phyloP scores from a whole-genome alignment of 164 flowering plant genomes.

The Tinospora cordifolia region DNA sequence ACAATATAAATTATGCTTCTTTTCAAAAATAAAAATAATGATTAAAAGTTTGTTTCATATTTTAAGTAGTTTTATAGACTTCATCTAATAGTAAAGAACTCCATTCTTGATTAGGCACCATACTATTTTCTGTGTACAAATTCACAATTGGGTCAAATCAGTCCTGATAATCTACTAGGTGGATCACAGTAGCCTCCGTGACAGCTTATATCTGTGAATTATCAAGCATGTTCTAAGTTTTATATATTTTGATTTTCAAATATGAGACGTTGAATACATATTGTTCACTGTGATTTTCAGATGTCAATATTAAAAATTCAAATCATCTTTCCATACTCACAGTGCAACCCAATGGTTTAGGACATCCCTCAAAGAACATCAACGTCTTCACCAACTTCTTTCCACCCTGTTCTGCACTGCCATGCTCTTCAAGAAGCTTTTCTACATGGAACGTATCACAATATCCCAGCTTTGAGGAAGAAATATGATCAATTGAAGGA shows the following conservation, averaged over 20 bases:
- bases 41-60: too few relatives aligned
- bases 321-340: conserved; percentile 41
- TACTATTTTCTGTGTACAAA: neutral
- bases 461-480: conserved; percentile 64
- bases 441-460: conserved; percentile 80
- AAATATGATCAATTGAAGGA: conserved; percentile 86
- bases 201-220: neutral
- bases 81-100: too few relatives aligned
- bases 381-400: conserved; percentile 72
- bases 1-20: too few relatives aligned
- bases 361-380: conserved; percentile 94
- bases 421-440: conserved; percentile 71
- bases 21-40: too few relatives aligned
- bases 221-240: neutral
- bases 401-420: conserved; percentile 75
- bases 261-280: neutral
- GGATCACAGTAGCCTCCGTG: neutral
- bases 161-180: neutral
- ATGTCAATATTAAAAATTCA: neutral
- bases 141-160: neutral
- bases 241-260: neutral
- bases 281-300: conserved; percentile 25
- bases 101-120: too few relatives aligned
- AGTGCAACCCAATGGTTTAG: conserved; percentile 84
- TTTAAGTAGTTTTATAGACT: too few relatives aligned